Percentiles rank a stretch among this genome's conserved stretches.
phyloP scores from a whole-genome alignment of 164 flowering plant genomes.

The Amborella trichopoda region DNA sequence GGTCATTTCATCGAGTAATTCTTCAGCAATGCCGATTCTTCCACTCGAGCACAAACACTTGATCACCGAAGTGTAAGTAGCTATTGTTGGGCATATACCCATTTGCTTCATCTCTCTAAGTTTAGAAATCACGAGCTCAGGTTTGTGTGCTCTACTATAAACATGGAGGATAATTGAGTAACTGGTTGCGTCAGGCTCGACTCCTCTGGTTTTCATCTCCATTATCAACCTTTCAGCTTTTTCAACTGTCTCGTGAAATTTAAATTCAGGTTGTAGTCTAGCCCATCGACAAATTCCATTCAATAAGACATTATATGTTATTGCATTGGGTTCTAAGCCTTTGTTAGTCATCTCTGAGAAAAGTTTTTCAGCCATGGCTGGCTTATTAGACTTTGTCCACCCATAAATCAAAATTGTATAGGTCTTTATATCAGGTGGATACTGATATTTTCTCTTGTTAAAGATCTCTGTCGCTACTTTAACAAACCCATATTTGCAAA shows the following conservation, averaged over 20 bases:
- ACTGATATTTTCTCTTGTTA: conserved; percentile 32
- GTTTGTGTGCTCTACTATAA: conserved; percentile 85
- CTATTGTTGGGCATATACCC: conserved; percentile 65
- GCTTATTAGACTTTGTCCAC: conserved; percentile 67
- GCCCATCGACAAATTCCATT: conserved; percentile 83
- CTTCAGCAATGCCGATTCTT: conserved; percentile 69
- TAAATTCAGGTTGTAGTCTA: conserved; percentile 69
- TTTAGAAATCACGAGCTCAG: conserved; percentile 57
- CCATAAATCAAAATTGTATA: conserved; percentile 81
- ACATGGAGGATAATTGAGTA: conserved; percentile 84
- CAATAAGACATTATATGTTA: conserved; percentile 79
- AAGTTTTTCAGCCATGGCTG: conserved; percentile 58
- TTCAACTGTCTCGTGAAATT: conserved; percentile 54
- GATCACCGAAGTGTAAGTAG: conserved; percentile 70
- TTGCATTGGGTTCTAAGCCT: conserved; percentile 68
- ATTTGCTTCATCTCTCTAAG: conserved; percentile 51
- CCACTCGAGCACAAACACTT: conserved; percentile 90
- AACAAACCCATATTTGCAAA: conserved; percentile 74
- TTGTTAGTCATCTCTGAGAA: conserved; percentile 57
- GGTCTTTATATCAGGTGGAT: conserved; percentile 26
- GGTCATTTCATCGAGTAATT: conserved; percentile 63
- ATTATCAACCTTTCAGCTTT: conserved; percentile 66
- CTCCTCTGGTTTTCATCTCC: conserved; percentile 70
- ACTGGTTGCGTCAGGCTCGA: conserved; percentile 90
- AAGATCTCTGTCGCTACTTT: conserved; percentile 71